Evolutionary conservation across 192 early-diverging fungal species (phyloP).

Genomic region (Entomortierella lignicola): DNA sequence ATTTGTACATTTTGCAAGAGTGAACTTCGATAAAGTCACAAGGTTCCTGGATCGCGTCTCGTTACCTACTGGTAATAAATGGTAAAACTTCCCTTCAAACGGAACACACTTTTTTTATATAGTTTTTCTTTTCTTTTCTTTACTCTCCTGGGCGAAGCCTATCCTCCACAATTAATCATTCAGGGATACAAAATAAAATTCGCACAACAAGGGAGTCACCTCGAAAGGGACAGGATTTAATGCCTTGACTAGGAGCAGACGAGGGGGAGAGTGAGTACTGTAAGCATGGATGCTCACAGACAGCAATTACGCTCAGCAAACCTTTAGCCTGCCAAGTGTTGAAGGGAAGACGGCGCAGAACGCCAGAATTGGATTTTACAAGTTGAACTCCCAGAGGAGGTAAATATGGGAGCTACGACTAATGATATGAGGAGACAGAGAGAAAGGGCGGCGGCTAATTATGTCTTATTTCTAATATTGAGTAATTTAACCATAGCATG

Average conservation of each 20-base stretch:
- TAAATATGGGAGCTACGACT: not conserved
- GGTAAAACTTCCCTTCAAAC: not conserved
- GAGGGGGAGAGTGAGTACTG: not conserved
- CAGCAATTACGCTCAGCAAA: not conserved
- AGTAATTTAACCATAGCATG: not conserved
- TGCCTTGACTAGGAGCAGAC: not conserved
- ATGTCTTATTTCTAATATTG: not conserved
- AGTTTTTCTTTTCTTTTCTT: no score
- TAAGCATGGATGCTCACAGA: not conserved
- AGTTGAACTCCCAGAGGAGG: slow-evolving; percentile 1
- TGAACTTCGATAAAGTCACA: no score
- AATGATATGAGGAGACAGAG: not conserved
- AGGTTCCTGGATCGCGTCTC: no score
- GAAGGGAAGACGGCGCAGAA: no score
- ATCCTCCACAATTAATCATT: no score
- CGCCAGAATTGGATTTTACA: no score
- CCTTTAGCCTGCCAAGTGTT: no score
- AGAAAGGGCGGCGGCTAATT: not conserved
- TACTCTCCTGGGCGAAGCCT: not conserved
- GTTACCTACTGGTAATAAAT: no score
- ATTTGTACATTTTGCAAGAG: no score
- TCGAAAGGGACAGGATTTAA: not conserved
- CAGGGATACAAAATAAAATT: no score
- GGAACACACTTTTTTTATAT: not conserved
- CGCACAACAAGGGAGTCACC: slow-evolving; percentile 7